These are phyloP conservation scores for Quercus dentata DNA, from an alignment of 306 rosid genomes.

Conservation along the genomic window DNA sequence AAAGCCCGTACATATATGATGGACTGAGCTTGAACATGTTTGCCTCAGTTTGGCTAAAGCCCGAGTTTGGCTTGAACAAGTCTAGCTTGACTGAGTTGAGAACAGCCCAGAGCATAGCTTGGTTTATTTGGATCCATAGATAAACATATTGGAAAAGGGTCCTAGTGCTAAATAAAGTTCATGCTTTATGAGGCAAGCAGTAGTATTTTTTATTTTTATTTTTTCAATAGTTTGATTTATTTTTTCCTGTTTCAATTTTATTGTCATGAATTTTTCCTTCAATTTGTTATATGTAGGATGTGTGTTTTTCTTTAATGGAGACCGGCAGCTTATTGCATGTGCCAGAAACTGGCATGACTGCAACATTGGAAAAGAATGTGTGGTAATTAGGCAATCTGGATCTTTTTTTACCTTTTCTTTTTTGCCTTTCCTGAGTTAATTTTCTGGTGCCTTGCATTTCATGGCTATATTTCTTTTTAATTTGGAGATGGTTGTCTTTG, in stretches of 20 bases:
- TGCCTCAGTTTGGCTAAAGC: neutral
- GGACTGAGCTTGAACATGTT: neutral
- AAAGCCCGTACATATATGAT: neutral
- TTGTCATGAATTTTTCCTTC: slow-evolving; percentile 14
- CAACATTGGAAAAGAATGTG: slow-evolving; percentile 46
- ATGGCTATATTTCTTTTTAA: slow-evolving; percentile 7
- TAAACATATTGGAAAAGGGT: slow-evolving; percentile 11
- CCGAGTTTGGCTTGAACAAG: slow-evolving; percentile 13
- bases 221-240: slow-evolving; percentile 7
- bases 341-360: slow-evolving; percentile 40
- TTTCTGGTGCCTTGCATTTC: neutral
- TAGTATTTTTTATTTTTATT: neutral
- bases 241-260: neutral
- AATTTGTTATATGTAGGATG: slow-evolving; percentile 44
- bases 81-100: slow-evolving; percentile 5
- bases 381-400: slow-evolving; percentile 51
- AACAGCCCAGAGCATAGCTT: slow-evolving; percentile 3
- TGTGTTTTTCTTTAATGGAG: slow-evolving; percentile 66
- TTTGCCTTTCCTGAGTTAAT: slow-evolving; percentile 10
- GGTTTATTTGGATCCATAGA: slow-evolving; percentile 11
- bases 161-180: slow-evolving; percentile 7
- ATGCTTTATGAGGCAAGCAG: neutral
- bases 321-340: slow-evolving; percentile 41
- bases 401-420: neutral
- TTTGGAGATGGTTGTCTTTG: slow-evolving; percentile 8